Evolutionary conservation across 1,139 yeast species (phyloP).

Genomic region (Zygosaccharomyces sapae): DNA sequence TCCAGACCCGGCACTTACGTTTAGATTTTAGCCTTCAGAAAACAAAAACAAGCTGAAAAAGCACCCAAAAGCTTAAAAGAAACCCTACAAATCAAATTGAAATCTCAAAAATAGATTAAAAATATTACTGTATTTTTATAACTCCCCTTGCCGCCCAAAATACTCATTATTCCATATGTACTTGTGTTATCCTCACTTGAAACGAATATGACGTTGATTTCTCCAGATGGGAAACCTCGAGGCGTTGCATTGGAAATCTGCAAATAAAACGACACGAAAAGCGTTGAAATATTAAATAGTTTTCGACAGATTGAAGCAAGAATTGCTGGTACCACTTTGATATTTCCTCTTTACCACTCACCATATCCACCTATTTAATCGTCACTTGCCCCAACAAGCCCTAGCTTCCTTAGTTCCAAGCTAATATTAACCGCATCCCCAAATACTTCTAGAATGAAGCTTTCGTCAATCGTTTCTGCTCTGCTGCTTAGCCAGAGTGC

Average conservation of each 20-base stretch:
- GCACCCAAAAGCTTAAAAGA: neutral
- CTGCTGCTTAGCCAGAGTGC: conserved; percentile 1
- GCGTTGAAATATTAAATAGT: neutral
- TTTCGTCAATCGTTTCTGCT: neutral
- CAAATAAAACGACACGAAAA: conserved; percentile 4
- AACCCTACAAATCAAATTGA: no score
- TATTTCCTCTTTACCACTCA: no score
- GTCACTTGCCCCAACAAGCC: no score
- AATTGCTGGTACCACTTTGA: no score
- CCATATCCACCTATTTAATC: no score
- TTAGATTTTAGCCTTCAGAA: no score
- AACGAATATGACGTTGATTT: conserved; percentile 3
- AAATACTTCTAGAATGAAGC: neutral
- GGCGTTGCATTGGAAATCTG: conserved; percentile 4
- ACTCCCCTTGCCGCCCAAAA: neutral
- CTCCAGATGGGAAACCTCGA: conserved; percentile 5
- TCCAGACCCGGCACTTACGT: neutral
- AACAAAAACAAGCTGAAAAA: no score
- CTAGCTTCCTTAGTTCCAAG: no score
- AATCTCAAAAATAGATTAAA: no score
- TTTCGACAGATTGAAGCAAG: neutral
- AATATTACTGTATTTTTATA: no score
- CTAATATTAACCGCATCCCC: no score
- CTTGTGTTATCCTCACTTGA: neutral
- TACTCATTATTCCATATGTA: neutral